Evolutionary conservation across 2,329 filamentous ascomycete genomes (phyloP).

Genomic region (Colletotrichum shisoi): DNA sequence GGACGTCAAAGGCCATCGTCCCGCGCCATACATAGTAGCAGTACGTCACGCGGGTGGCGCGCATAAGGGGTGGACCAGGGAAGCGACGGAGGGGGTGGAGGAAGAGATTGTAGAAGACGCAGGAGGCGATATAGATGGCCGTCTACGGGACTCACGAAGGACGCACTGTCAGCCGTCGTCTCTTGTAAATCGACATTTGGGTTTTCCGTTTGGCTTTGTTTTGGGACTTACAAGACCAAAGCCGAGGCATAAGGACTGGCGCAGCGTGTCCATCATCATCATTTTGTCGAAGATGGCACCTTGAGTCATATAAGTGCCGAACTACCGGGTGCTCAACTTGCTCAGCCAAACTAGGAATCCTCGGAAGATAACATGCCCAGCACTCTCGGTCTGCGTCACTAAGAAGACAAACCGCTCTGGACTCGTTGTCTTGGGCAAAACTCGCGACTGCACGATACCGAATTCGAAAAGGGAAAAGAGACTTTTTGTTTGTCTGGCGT

Average conservation of each 20-base stretch:
- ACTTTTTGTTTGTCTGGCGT: too few species aligned
- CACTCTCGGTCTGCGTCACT: too few species aligned
- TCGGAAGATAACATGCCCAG: not conserved
- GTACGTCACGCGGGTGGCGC: constrained; percentile 18
- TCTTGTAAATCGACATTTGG: not conserved
- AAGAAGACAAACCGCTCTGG: too few species aligned
- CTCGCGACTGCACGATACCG: not conserved
- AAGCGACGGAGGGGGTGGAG: constrained; percentile 48
- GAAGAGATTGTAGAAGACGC: constrained; percentile 46
- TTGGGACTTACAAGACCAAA: not conserved
- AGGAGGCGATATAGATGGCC: constrained; percentile 11
- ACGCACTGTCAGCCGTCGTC: not conserved
- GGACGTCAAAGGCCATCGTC: constrained; percentile 20
- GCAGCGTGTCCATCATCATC: not conserved
- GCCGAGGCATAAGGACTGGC: constrained; percentile 21
- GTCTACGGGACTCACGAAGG: not conserved
- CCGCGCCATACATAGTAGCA: constrained; percentile 19
- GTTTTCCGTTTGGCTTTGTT: accelerated
- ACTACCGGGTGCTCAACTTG: too few species aligned
- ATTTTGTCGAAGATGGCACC: not conserved
- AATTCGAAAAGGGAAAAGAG: constrained; percentile 6
- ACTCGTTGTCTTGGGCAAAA: not conserved
- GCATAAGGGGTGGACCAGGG: constrained; percentile 44
- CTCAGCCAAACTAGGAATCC: not conserved
- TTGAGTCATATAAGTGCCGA: not conserved